Conservation (phyloP, 208 protist species). For the Acanthamoeba polyphaga region DNA sequence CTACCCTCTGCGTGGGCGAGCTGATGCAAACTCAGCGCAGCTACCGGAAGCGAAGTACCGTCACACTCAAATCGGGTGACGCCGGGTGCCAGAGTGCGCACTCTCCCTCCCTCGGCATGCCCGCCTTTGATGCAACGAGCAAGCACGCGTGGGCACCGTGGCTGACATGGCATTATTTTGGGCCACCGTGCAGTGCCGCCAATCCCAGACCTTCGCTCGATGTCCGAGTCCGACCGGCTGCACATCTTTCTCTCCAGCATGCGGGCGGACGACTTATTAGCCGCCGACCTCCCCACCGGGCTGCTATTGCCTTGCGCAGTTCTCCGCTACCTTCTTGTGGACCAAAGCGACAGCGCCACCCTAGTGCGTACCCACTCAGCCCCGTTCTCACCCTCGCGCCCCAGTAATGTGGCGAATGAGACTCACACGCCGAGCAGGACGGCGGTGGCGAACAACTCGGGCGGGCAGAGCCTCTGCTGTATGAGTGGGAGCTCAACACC, state of each 20-base stretch:
- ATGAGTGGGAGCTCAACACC: constrained; percentile 49
- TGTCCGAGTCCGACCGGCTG: neutral
- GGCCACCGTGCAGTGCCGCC: neutral
- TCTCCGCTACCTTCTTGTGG: constrained; percentile 23
- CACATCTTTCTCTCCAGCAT: neutral
- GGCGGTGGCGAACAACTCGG: neutral
- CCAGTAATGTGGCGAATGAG: neutral
- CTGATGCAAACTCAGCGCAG: constrained; percentile 18
- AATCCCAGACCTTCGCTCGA: neutral
- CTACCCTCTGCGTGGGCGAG: neutral
- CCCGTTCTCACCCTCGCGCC: no score
- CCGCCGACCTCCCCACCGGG: neutral
- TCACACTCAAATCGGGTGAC: neutral
- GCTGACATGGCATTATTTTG: neutral
- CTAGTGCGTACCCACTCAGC: neutral
- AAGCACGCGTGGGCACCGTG: neutral
- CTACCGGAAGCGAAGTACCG: neutral
- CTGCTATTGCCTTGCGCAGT: constrained; percentile 24
- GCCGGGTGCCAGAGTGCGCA: neutral
- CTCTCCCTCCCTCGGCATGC: neutral
- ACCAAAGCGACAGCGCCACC: neutral
- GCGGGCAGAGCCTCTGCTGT: constrained; percentile 17
- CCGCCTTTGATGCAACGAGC: neutral
- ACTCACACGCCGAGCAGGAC: neutral
- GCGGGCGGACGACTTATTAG: constrained; percentile 11